Base-by-base conservation (phyloP, 2,329 filamentous ascomycete genomes). In the Thielaviopsis cerberus region DNA sequence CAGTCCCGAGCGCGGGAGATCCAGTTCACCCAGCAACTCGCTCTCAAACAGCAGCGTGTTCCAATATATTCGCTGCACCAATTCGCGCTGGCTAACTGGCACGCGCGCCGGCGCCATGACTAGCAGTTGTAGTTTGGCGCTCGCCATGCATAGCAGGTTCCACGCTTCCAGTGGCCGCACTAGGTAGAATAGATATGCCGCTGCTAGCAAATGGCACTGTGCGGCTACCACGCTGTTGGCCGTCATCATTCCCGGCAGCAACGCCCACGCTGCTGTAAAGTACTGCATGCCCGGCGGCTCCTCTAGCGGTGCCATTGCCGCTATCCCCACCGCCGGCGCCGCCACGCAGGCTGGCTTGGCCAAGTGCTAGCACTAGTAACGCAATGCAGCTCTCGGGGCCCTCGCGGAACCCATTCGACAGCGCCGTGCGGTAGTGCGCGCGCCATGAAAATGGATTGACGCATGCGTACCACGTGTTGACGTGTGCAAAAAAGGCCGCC, bases 381-480 rank as follows among this genome's bases (percentile, higher is more conserved):
- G 90, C 86, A 62, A 91, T 84, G 64, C 87, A 92, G 66, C 85
- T 90, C 65, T 91, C 86, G 0, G 86, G 81, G 0, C 87, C 86
- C 64, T 88, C 83, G 41, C 83, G 78, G 63, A 91, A 90, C 1
- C 84, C 82, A 63, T 84, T 84, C 1, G 84, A 84, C 6, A 89
- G 75, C 0, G 87, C 87, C 4, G 78, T 84, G 26, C 82, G 80
- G 66, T 90, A 90, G 66, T 88, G 83, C 61, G 76, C 81, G 50
- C 79, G 76, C 86, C 87, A 92, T 1, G 82, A 86, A 67, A 86
- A 86, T 0, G 86, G 86, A 66, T 89, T 90, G 34, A 92, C 85
- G 64, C 85, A 88, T 10, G 87, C 86, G 65, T 91, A 91, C 84
- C 87, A 91, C 2, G 89, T 77, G 63, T 91, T 91, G 61, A 89